Base-by-base conservation (phyloP, 1,284 basidiomycete species). In the Cystobasidium pallidum region DNA sequence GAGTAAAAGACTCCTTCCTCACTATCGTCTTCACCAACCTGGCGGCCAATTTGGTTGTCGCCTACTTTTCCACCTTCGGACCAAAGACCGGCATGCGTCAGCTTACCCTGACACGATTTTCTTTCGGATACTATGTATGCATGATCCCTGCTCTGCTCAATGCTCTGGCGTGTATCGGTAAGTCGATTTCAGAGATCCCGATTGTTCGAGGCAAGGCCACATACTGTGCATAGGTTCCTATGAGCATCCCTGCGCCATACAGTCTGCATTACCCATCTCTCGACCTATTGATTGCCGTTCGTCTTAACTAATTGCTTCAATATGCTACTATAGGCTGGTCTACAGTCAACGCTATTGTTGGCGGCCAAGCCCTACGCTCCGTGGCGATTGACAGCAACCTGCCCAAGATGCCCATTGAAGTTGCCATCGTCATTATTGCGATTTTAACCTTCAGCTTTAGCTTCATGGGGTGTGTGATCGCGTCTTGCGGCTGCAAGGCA, bases 1-100 rank as follows among this genome's bases (percentile, higher is more conserved):
- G 73, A 1, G 47, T 76, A 15, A 85, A 88, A 43, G 89, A 91
- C 78, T 85, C 89, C 3, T 89, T 87, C 76, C 82, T 92, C 0
- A 85, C 87, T 62, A 91, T 92, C 75, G 79, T 92, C 68, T 91
- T 91, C 82, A 90, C 92, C 84, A 91, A 89, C 13, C 45, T 66
- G 52, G 47, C 66, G 66, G 19, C 30, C 41, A 70, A 75, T 17
- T 59, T 82, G 36, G 81, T 80, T 10, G 80, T 81, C 47, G 80
- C 81, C 17, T 77, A 78, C 65, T 82, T 79, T 73, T 75, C 79
- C 3, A 79, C 78, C 8, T 80, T 80, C 21, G 81, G 80, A 15
- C 78, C 78, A 30, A 74, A 75, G 21, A 79, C 80, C 45, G 80
- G 81, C 41, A 78, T 82, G 7, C 80, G 82, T 19, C 81, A 82